Evolutionary conservation across 805 yeast species (phyloP), one percentile per base, ranked within the genome.

Genomic region (Suhomyces sp.): DNA sequence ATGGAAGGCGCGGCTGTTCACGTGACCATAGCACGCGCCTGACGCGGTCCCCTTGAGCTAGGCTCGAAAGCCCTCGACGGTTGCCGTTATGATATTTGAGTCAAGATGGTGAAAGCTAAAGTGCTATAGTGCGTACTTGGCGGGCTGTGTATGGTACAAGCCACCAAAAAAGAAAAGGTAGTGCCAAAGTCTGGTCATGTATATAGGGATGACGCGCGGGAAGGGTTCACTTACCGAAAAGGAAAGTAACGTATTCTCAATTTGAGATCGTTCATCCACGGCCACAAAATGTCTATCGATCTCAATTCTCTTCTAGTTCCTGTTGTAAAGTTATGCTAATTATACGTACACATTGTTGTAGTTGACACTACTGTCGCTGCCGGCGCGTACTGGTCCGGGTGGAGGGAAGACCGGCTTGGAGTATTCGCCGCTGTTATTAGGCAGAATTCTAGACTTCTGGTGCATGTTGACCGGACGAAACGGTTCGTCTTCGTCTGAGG

Each of bases 401-500:
- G 73, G 74, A 5, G 73, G 74, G 47, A 67, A 61, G 20, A 52
- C 40, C 6, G 71, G 70, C 43, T 59, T 48, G 21, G 49, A 47
- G 19, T 55, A 57, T 2, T 51, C 46, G 22, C 27, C 41, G 15
- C 39, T 37, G 43, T 17, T 43, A 22, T 45, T 47, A 6, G 53
- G 54, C 17, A 46, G 47, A 12, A 41, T 44, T 13, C 44, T 49
- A 15, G 45, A 20, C 12, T 27, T 24, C n/a, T 17, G 17, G 39
- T 45, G 22, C 53, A 48, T 47, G 35, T 55, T 55, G 24, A 46
- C 49, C 12, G 52, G 53, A 6, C 43, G 43, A 44, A 49, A 35
- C 44, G 52, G 50, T 33, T 73, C 78, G 17, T 74, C 72, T 6
- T 72, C 81, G 44, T 76, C 77, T 20, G 73, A 69, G 52, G 76